phyloP scores from a whole-genome alignment of 1,284 basidiomycete species.

The Testicularia cyperi region DNA sequence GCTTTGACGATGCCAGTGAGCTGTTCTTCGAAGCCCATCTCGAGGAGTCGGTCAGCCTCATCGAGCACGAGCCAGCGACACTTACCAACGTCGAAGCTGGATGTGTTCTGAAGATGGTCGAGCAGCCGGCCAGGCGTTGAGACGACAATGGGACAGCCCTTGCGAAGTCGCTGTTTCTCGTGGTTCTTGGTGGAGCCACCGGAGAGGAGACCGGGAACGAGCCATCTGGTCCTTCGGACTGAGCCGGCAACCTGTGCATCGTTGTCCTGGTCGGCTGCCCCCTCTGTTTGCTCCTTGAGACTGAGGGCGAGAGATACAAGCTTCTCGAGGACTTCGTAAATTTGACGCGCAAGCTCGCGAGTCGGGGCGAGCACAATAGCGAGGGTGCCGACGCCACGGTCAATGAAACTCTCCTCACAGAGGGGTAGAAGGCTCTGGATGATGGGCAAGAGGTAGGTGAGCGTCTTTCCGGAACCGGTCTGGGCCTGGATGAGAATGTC shows the following conservation, averaged over 20 bases:
- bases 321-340: conserved; percentile 71
- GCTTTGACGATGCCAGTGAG: conserved; percentile 72
- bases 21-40: conserved; percentile 64
- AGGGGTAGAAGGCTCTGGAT: conserved; percentile 90
- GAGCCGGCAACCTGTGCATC: no score
- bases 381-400: conserved; percentile 80
- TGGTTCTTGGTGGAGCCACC: conserved; percentile 74
- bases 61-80: conserved; percentile 94
- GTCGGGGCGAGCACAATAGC: conserved; percentile 94
- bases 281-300: conserved; percentile 61
- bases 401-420: conserved; percentile 70
- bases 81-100: conserved; percentile 86
- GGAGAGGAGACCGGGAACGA: conserved; percentile 84
- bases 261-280: conserved; percentile 66
- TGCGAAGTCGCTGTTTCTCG: conserved; percentile 73
- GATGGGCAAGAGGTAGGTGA: conserved; percentile 91
- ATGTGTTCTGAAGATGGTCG: conserved; percentile 78
- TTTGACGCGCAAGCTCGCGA: conserved; percentile 91
- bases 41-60: conserved; percentile 88
- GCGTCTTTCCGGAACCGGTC: conserved; percentile 95
- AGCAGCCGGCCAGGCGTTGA: conserved; percentile 72
- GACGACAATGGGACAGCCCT: conserved; percentile 73
- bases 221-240: conserved; percentile 69
- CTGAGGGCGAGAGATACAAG: conserved; percentile 69
- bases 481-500: conserved; percentile 96